A percentile compares a stretch with the other conserved stretches of the same genome.
Evolutionary conservation across 2,329 filamentous ascomycete genomes (phyloP).

Genomic region (Ophioceras dolichostomum): DNA sequence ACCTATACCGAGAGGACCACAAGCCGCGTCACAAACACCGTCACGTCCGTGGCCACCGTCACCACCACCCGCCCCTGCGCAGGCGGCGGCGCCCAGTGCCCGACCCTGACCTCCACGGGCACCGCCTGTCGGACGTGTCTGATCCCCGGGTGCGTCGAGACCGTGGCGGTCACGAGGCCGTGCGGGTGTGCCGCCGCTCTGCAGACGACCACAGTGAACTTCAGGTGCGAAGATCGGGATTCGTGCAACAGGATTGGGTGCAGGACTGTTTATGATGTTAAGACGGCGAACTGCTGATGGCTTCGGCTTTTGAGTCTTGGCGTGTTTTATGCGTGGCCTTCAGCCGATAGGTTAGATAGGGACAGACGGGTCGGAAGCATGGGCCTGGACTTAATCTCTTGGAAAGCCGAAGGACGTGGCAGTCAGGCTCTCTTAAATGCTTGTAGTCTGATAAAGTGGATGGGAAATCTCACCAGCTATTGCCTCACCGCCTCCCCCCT

Average conservation of each 20-base stretch:
- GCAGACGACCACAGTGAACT: conserved; percentile 11
- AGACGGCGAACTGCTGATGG: background rate
- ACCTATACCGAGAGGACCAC: background rate
- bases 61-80: conserved; percentile 4
- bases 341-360: no score
- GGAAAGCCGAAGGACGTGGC: no score
- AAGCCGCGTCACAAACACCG: background rate
- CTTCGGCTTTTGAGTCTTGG: no score
- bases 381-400: no score
- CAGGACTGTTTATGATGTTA: conserved; percentile 11
- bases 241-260: conserved; percentile 15
- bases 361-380: no score
- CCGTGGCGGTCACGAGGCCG: conserved; percentile 4
- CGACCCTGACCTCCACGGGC: conserved; percentile 6
- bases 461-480: no score
- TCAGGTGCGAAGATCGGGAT: conserved; percentile 11
- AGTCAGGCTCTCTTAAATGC: no score
- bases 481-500: no score
- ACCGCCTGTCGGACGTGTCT: conserved; percentile 7
- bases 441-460: no score
- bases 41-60: background rate
- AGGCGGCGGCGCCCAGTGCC: conserved; percentile 2
- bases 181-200: conserved; percentile 7
- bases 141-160: conserved; percentile 5
- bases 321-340: no score